Percentiles rank a stretch among this genome's conserved stretches.
Evolutionary conservation across 345 rosid genomes (phyloP).

Genomic region (Salix arbutifolia): DNA sequence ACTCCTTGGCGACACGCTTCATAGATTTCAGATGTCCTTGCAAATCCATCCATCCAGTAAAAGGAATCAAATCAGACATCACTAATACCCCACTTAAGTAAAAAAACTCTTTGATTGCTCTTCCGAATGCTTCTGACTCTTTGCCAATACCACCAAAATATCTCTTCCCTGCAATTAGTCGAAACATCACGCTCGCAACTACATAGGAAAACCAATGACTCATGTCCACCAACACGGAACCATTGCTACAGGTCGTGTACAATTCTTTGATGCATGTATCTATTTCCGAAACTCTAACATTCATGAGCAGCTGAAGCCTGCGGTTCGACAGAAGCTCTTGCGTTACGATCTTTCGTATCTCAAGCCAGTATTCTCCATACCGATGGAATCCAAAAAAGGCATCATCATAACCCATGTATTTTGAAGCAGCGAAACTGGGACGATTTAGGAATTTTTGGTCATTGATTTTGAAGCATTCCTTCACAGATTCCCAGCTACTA

Average conservation of each 20-base stretch:
- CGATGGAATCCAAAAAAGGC: not conserved
- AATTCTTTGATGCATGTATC: conserved; percentile 39
- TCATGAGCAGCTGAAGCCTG: not conserved
- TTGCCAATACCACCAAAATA: conserved; percentile 2
- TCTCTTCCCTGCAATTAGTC: conserved; percentile 50
- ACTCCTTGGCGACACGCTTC: conserved; percentile 43
- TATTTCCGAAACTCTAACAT: not conserved
- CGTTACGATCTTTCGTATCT: not conserved
- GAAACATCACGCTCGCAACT: conserved; percentile 42
- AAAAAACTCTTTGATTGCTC: conserved; percentile 34
- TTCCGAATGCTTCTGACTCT: conserved; percentile 12
- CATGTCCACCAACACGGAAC: no score
- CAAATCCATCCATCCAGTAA: conserved; percentile 54
- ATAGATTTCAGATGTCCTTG: conserved; percentile 36
- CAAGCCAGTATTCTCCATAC: not conserved
- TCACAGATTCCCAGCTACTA: not conserved
- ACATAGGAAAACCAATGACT: no score
- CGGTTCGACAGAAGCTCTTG: not conserved
- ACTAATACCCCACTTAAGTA: conserved; percentile 35
- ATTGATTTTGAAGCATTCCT: not conserved
- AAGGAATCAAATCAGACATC: conserved; percentile 48
- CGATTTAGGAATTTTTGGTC: not conserved
- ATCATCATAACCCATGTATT: not conserved
- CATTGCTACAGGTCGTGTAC: conserved; percentile 17
- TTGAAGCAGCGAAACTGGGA: not conserved